Evolutionary conservation across 371 early-diverging fungal species (phyloP).

Genomic region (Amoeboaphelidium protococcarum): DNA sequence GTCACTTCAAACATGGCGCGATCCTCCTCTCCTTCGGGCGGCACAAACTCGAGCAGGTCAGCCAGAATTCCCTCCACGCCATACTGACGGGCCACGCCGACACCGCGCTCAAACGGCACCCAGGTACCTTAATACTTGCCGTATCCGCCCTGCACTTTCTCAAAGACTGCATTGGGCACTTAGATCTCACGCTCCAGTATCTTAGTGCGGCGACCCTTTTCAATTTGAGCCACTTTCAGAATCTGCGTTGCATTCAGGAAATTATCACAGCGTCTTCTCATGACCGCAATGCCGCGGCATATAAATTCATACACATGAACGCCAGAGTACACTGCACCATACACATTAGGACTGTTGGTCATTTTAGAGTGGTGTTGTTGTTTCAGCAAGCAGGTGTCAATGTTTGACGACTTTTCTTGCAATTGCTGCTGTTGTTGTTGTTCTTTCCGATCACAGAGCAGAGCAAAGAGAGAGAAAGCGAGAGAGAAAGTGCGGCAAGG

Average conservation of each 20-base stretch:
- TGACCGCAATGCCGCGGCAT: slow-evolving; percentile 53
- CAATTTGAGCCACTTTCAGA: slow-evolving; percentile 70
- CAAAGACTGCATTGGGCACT: slow-evolving; percentile 37
- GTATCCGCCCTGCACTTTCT: slow-evolving; percentile 84
- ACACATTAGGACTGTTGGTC: not conserved
- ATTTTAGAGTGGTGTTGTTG: too few species aligned
- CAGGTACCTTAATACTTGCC: slow-evolving; percentile 82
- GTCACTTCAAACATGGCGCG: slow-evolving; percentile 11
- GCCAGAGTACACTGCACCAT: slow-evolving; percentile 41
- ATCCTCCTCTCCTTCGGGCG: not conserved
- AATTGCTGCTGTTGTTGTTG: too few species aligned
- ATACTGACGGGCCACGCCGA: slow-evolving; percentile 26
- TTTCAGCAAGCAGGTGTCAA: too few species aligned
- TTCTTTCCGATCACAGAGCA: too few species aligned
- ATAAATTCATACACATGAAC: slow-evolving; percentile 68
- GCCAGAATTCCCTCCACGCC: slow-evolving; percentile 10
- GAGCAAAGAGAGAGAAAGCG: too few species aligned
- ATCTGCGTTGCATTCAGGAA: slow-evolving; percentile 82
- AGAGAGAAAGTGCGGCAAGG: too few species aligned
- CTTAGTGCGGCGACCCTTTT: slow-evolving; percentile 59
- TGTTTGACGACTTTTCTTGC: too few species aligned
- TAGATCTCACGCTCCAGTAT: slow-evolving; percentile 67
- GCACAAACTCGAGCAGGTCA: slow-evolving; percentile 14
- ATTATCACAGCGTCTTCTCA: slow-evolving; percentile 54
- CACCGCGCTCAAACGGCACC: slow-evolving; percentile 58